Evolutionary conservation across 768 basidiomycete species (phyloP).

Genomic region (Cystofilobasidium macerans): DNA sequence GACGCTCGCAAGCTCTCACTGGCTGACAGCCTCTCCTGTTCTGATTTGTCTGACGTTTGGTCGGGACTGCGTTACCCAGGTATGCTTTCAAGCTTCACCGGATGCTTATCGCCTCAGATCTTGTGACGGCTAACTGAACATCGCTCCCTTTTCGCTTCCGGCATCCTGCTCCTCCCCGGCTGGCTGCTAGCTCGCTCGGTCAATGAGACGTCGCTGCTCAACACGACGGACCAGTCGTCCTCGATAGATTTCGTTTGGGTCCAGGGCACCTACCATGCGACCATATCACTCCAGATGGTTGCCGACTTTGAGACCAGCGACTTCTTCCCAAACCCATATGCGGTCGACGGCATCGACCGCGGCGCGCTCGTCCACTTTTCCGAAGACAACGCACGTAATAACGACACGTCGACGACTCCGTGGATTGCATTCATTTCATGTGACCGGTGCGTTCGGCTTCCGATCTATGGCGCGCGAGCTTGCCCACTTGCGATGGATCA

Average conservation of each 20-base stretch:
- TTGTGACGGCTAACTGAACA: too few relatives aligned
- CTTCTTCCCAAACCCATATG: constrained; percentile 8
- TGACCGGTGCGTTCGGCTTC: not conserved
- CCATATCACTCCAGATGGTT: constrained; percentile 42
- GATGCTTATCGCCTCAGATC: too few relatives aligned
- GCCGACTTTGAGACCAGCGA: constrained; percentile 41
- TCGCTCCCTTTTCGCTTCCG: too few relatives aligned
- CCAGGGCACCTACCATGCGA: constrained; percentile 4
- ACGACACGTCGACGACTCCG: constrained; percentile 54
- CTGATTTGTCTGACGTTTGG: too few relatives aligned
- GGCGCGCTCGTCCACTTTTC: constrained; percentile 77
- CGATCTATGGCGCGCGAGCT: too few relatives aligned
- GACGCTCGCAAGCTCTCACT: too few relatives aligned
- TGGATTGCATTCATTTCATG: constrained; percentile 76
- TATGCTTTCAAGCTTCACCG: too few relatives aligned
- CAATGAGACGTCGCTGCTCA: constrained; percentile 51
- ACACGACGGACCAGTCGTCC: constrained; percentile 48
- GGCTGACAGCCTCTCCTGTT: too few relatives aligned
- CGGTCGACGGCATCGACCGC: constrained; percentile 46
- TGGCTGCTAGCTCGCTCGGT: constrained; percentile 41
- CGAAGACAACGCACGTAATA: constrained; percentile 33
- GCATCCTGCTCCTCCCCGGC: not conserved
- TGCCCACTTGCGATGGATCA: too few relatives aligned
- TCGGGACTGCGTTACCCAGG: too few relatives aligned
- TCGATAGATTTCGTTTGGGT: constrained; percentile 40